Evolutionary conservation across 441 rosid genomes (phyloP).

Genomic region (Manihot esculenta): DNA sequence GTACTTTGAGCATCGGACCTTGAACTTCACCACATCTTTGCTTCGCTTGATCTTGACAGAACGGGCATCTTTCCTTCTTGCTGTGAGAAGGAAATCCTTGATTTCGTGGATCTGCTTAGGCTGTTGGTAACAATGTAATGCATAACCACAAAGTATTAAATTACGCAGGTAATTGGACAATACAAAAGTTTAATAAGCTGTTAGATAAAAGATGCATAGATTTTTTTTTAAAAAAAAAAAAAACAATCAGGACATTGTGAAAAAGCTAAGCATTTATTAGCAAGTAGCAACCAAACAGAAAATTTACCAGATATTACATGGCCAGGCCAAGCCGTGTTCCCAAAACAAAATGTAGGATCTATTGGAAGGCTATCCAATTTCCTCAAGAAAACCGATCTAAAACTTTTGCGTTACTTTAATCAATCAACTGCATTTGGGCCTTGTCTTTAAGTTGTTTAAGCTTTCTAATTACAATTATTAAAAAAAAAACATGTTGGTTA

Average conservation of each 20-base stretch:
- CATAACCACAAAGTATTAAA: not conserved
- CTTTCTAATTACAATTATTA: not conserved
- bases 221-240: too few relatives aligned
- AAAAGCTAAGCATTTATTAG: too few relatives aligned
- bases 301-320: not conserved
- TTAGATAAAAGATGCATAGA: not conserved
- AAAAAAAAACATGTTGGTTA: not conserved
- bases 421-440: not conserved
- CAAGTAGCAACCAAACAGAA: not conserved
- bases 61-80: constrained; percentile 75
- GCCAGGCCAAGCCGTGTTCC: not conserved
- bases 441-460: not conserved
- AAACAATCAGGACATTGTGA: not conserved
- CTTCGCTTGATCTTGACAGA: constrained; percentile 80
- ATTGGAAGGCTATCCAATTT: too few relatives aligned
- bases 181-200: not conserved
- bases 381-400: too few relatives aligned
- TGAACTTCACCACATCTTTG: constrained; percentile 68
- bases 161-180: not conserved
- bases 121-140: constrained; percentile 30
- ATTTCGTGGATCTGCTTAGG: constrained; percentile 87
- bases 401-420: not conserved
- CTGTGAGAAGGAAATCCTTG: constrained; percentile 83
- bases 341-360: not conserved
- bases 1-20: constrained; percentile 80